phyloP scores from a whole-genome alignment of 192 early-diverging fungal species.

The Podila epicladia region DNA sequence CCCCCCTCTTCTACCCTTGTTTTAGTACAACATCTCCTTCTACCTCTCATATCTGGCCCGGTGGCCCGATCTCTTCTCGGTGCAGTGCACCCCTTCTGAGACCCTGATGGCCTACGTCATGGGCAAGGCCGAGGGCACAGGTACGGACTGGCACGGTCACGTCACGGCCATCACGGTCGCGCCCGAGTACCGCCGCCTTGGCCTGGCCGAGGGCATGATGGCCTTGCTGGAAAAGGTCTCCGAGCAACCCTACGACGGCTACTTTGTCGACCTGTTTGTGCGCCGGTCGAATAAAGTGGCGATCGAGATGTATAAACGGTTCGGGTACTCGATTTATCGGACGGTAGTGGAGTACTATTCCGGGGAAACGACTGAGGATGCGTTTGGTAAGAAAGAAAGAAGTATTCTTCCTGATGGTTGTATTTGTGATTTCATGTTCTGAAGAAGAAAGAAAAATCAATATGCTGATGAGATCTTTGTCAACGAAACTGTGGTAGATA shows the following conservation, averaged over 20 bases:
- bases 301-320: conserved; percentile 89
- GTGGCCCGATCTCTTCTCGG: conserved; percentile 94
- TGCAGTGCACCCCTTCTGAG: conserved; percentile 78
- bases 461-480: neutral
- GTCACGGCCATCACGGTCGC: conserved; percentile 98
- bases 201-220: conserved; percentile 92
- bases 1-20: too few species aligned
- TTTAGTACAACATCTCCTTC: conserved; percentile 91
- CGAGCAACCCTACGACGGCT: conserved; percentile 88
- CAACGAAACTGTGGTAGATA: conserved; percentile 68
- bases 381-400: conserved; percentile 68
- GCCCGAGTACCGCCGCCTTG: conserved; percentile 92
- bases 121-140: conserved; percentile 94
- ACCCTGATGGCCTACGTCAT: conserved; percentile 93
- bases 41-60: conserved; percentile 92
- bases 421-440: neutral
- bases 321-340: conserved; percentile 93
- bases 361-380: conserved; percentile 81
- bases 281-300: conserved; percentile 92
- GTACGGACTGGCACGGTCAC: conserved; percentile 95
- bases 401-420: conserved; percentile 5
- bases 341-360: conserved; percentile 92
- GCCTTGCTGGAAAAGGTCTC: conserved; percentile 88
- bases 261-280: conserved; percentile 98
- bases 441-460: neutral